phyloP scores from a whole-genome alignment of 768 basidiomycete species.

The Mycena vulgaris region DNA sequence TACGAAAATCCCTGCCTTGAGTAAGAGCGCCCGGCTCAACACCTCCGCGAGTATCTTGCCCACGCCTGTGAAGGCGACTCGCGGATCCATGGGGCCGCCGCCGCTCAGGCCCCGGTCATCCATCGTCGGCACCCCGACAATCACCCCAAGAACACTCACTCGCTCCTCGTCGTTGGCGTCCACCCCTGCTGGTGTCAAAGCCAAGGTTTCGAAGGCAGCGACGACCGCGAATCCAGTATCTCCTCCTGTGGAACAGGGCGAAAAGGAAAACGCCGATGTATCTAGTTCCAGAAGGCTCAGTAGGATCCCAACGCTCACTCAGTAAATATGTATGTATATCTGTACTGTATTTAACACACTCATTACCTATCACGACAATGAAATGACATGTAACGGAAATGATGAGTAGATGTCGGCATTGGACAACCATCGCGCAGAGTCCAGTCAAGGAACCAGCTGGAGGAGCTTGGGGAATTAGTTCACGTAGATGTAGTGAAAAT shows the following conservation, averaged over 20 bases:
- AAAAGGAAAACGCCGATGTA: slow-evolving; percentile 37
- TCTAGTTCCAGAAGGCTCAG: slow-evolving; percentile 15
- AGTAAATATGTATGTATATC: slow-evolving; percentile 21
- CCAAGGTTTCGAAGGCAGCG: slow-evolving; percentile 47
- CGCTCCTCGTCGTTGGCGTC: slow-evolving; percentile 29
- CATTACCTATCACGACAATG: slow-evolving; percentile 32
- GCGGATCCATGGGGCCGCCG: slow-evolving; percentile 65
- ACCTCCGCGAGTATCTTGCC: slow-evolving; percentile 40
- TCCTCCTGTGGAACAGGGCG: slow-evolving; percentile 21
- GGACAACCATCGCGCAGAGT: too few species aligned
- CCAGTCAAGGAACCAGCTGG: too few species aligned
- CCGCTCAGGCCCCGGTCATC: slow-evolving; percentile 55
- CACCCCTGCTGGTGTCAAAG: slow-evolving; percentile 42
- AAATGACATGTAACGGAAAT: slow-evolving; percentile 29
- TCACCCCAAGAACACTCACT: slow-evolving; percentile 44
- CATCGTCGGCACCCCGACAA: slow-evolving; percentile 55
- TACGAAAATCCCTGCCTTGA: slow-evolving; percentile 57
- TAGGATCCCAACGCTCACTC: slow-evolving; percentile 38
- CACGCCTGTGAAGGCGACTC: slow-evolving; percentile 43
- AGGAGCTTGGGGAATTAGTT: too few species aligned
- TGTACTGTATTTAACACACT: slow-evolving; percentile 33
- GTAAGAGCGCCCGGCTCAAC: slow-evolving; percentile 67
- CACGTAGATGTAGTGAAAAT: too few species aligned
- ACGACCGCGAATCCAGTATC: slow-evolving; percentile 32
- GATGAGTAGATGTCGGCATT: too few species aligned